Conservation (phyloP, 352 stramenopile genomes). For the Globisporangium alternatum region DNA sequence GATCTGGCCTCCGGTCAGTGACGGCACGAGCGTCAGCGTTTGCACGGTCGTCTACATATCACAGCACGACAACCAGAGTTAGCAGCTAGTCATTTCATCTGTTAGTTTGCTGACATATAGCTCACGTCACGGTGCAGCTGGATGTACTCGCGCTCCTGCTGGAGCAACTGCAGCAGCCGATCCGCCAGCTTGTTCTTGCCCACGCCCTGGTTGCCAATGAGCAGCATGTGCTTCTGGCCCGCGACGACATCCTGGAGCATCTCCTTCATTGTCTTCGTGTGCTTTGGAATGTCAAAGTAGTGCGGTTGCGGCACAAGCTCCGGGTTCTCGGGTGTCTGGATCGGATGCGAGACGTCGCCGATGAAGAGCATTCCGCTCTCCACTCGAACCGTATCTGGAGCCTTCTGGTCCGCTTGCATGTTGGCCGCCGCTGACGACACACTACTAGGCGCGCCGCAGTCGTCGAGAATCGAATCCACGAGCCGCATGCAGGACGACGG, state of each 20-base stretch:
- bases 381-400: slow-evolving; percentile 38
- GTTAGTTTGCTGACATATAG: not conserved
- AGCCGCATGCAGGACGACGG: slow-evolving; percentile 46
- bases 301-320: slow-evolving; percentile 87
- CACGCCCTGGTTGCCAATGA: slow-evolving; percentile 95
- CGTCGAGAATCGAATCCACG: slow-evolving; percentile 50
- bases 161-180: slow-evolving; percentile 83
- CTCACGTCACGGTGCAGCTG: slow-evolving; percentile 95
- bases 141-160: slow-evolving; percentile 95
- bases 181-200: slow-evolving; percentile 96
- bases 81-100: too few species aligned
- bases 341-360: slow-evolving; percentile 56
- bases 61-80: not conserved
- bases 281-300: slow-evolving; percentile 90
- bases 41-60: slow-evolving; percentile 88
- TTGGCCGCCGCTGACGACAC: not conserved
- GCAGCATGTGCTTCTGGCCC: slow-evolving; percentile 88
- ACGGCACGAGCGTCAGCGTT: slow-evolving; percentile 90
- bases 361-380: slow-evolving; percentile 48
- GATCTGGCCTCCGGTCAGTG: slow-evolving; percentile 86
- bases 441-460: slow-evolving; percentile 33
- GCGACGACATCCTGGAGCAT: slow-evolving; percentile 83
- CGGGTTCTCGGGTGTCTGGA: slow-evolving; percentile 43
- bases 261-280: slow-evolving; percentile 83
- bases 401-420: not conserved